Conservation (phyloP, 306 rosid species). For the Citrullus amarus region DNA sequence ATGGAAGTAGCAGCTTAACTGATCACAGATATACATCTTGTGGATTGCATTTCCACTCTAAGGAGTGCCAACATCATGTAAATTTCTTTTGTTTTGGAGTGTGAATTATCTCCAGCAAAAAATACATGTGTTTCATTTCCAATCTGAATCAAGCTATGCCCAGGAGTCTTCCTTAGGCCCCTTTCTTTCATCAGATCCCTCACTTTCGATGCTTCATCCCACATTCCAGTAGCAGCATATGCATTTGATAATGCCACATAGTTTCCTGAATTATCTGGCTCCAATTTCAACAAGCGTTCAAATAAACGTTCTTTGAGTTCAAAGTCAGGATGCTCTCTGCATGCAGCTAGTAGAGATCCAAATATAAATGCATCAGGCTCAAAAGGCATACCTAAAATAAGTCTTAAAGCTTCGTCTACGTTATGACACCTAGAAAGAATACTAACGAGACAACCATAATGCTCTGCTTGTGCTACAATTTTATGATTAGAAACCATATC, state of each 20-base stretch:
- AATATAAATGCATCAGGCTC: slow-evolving; percentile 62
- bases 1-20: not conserved
- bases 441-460: slow-evolving; percentile 52
- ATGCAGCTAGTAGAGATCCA: slow-evolving; percentile 59
- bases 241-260: slow-evolving; percentile 67
- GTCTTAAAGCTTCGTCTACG: slow-evolving; percentile 56
- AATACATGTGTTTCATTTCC: slow-evolving; percentile 48
- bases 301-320: slow-evolving; percentile 49
- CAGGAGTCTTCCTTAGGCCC: slow-evolving; percentile 56
- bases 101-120: slow-evolving; percentile 61
- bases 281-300: slow-evolving; percentile 34
- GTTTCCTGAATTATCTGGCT: slow-evolving; percentile 70
- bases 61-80: slow-evolving; percentile 33
- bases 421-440: slow-evolving; percentile 46
- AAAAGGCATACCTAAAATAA: slow-evolving; percentile 38
- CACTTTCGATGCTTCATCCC: slow-evolving; percentile 49
- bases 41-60: slow-evolving; percentile 31
- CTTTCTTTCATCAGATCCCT: slow-evolving; percentile 54
- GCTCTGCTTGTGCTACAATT: slow-evolving; percentile 48
- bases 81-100: slow-evolving; percentile 43
- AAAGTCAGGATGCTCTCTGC: slow-evolving; percentile 38
- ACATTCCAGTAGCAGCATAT: slow-evolving; percentile 52
- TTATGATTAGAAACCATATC: slow-evolving; percentile 47
- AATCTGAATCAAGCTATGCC: slow-evolving; percentile 77
- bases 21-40: slow-evolving; percentile 10